phyloP scores from a whole-genome alignment of 306 rosid species.

The Potentilla sterilis region DNA sequence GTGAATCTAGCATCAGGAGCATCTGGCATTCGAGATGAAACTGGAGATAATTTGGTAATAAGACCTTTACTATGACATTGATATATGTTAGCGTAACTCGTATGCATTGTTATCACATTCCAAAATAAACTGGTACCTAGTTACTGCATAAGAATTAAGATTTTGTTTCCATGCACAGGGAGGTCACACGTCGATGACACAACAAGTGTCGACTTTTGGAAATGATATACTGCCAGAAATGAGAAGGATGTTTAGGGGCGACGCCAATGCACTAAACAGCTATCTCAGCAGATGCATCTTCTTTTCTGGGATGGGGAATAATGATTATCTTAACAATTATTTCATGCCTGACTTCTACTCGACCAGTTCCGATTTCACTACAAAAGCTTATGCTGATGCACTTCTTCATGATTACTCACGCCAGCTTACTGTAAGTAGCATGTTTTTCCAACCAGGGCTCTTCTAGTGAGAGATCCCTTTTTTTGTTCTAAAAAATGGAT shows the following conservation, averaged over 20 bases:
- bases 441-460: not conserved
- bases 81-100: not conserved
- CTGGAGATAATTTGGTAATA: constrained; percentile 76
- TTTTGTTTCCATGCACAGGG: constrained; percentile 45
- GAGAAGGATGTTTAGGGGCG: constrained; percentile 66
- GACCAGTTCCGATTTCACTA: constrained; percentile 52
- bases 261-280: constrained; percentile 43
- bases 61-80: not conserved
- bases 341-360: constrained; percentile 78
- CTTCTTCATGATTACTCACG: constrained; percentile 72
- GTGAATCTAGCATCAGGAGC: constrained; percentile 89
- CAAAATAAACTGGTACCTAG: not conserved
- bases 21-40: constrained; percentile 79
- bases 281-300: constrained; percentile 63
- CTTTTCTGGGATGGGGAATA: constrained; percentile 90
- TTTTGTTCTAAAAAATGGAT: too few relatives aligned
- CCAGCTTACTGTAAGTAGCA: constrained; percentile 51
- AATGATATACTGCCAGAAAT: constrained; percentile 51
- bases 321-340: constrained; percentile 87
- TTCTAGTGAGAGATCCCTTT: too few relatives aligned
- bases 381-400: constrained; percentile 47
- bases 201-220: constrained; percentile 60
- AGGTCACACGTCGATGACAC: constrained; percentile 68
- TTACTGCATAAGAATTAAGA: not conserved
- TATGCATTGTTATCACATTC: not conserved